Evolutionary conservation across 345 rosid genomes (phyloP).

Genomic region (Garcia nutans): DNA sequence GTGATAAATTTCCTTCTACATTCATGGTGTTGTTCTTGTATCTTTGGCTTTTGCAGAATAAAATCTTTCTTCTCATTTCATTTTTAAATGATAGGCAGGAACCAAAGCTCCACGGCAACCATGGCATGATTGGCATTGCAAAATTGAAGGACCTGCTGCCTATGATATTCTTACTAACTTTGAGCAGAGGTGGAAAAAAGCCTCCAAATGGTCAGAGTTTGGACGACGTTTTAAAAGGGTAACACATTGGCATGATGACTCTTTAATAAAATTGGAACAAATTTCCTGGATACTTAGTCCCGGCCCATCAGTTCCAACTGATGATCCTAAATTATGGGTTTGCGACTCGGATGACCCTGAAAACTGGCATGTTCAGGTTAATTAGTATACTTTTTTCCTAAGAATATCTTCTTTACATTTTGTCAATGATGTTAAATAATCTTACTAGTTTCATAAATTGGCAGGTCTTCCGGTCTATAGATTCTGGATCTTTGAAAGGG

Average conservation of each 20-base stretch:
- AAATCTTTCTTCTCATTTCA: slow-evolving; percentile 5
- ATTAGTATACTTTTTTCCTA: not conserved
- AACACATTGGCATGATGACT: slow-evolving; percentile 75
- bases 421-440: not conserved
- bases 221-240: slow-evolving; percentile 59
- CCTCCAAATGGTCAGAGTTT: slow-evolving; percentile 66
- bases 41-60: not conserved
- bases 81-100: slow-evolving; percentile 45
- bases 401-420: not conserved
- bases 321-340: slow-evolving; percentile 57
- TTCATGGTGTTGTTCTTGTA: not conserved
- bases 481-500: slow-evolving; percentile 87
- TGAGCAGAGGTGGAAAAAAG: slow-evolving; percentile 93
- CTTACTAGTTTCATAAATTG: slow-evolving; percentile 7
- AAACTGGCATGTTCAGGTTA: slow-evolving; percentile 84
- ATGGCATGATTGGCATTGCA: slow-evolving; percentile 91
- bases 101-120: slow-evolving; percentile 78
- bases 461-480: slow-evolving; percentile 79
- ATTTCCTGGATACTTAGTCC: slow-evolving; percentile 91
- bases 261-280: slow-evolving; percentile 73
- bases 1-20: not conserved
- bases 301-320: slow-evolving; percentile 30
- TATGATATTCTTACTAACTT: slow-evolving; percentile 81
- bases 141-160: slow-evolving; percentile 93
- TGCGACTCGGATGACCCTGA: slow-evolving; percentile 53